phyloP scores from a whole-genome alignment of 768 basidiomycete genomes.

The Amanita pallidorosea region DNA sequence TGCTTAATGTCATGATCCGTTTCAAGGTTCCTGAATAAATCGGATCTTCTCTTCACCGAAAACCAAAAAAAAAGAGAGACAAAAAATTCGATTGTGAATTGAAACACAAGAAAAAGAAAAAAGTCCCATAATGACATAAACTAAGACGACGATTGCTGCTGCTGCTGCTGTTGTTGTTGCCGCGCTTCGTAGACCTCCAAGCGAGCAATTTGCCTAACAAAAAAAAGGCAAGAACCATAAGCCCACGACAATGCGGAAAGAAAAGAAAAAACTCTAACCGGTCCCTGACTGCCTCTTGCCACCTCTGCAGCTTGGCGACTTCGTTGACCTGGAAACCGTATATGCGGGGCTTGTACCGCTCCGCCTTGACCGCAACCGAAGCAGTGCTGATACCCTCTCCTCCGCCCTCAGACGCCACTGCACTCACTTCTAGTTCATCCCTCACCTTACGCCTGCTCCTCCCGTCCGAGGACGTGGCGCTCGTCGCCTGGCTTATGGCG shows the following conservation, averaged over 20 bases:
- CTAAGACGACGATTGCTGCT: background rate
- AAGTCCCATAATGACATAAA: background rate
- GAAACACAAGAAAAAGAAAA: background rate
- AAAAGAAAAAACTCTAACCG: constrained; percentile 36
- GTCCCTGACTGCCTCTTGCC: constrained; percentile 92
- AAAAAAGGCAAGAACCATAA: background rate
- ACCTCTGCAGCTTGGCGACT: constrained; percentile 84
- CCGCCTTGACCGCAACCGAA: constrained; percentile 77
- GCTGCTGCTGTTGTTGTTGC: constrained; percentile 2
- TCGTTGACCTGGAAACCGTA: constrained; percentile 98
- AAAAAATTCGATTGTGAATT: background rate
- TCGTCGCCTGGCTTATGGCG: constrained; percentile 11
- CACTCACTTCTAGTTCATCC: constrained; percentile 46
- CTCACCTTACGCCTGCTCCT: constrained; percentile 29
- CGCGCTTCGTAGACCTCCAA: constrained; percentile 3
- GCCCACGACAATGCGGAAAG: background rate
- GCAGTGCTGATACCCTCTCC: constrained; percentile 72
- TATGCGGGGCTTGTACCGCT: constrained; percentile 85
- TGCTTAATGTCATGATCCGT: too few relatives aligned
- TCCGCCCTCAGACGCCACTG: constrained; percentile 37
- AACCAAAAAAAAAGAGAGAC: background rate
- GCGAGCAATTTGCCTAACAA: constrained; percentile 1
- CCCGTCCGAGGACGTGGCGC: constrained; percentile 15
- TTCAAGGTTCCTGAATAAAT: too few relatives aligned
- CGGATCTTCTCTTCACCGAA: too few relatives aligned